A percentile compares a stretch with the other conserved stretches of the same genome.
phyloP scores from a whole-genome alignment of 805 yeast genomes.

The Candida insectorum region DNA sequence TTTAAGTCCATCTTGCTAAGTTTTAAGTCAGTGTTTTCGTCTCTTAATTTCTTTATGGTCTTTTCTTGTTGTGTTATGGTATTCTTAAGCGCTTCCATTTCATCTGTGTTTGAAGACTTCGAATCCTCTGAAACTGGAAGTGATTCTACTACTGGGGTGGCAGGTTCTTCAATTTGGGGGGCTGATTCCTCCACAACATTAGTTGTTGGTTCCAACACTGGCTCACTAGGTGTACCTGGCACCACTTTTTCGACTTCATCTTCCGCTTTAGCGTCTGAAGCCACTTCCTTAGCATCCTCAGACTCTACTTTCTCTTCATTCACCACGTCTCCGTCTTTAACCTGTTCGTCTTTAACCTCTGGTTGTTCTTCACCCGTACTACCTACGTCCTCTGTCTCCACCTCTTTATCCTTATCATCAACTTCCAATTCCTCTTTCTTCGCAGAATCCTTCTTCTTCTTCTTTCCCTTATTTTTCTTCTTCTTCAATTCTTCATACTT shows the following conservation, averaged over 20 bases:
- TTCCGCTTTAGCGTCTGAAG: neutral
- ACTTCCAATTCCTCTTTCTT: constrained; percentile 8
- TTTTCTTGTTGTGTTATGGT: constrained; percentile 28
- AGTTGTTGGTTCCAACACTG: too few relatives aligned
- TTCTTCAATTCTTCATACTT: constrained; percentile 67
- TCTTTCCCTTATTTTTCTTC: constrained; percentile 42
- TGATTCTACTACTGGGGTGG: neutral
- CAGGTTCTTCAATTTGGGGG: constrained; percentile 8
- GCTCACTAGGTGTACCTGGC: neutral
- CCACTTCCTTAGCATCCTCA: constrained; percentile 3
- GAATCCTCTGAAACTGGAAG: neutral
- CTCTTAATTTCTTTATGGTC: constrained; percentile 35
- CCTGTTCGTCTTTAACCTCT: constrained; percentile 1
- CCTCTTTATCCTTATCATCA: constrained; percentile 10
- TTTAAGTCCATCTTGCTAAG: constrained; percentile 35
- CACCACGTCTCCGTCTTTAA: constrained; percentile 1
- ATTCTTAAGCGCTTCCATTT: constrained; percentile 17
- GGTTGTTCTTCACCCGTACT: constrained; percentile 3
- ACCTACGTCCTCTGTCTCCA: constrained; percentile 7
- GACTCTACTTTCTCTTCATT: constrained; percentile 4
- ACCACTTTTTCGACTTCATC: neutral
- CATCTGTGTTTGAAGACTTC: neutral
- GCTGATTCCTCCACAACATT: neutral
- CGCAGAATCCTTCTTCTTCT: constrained; percentile 12
- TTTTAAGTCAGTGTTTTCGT: constrained; percentile 41